A percentile compares a stretch with the other conserved stretches of the same genome.
These are phyloP conservation scores for Bipolaris bicolor DNA, from an alignment of 2,329 filamentous ascomycete species.

Conservation along the genomic window DNA sequence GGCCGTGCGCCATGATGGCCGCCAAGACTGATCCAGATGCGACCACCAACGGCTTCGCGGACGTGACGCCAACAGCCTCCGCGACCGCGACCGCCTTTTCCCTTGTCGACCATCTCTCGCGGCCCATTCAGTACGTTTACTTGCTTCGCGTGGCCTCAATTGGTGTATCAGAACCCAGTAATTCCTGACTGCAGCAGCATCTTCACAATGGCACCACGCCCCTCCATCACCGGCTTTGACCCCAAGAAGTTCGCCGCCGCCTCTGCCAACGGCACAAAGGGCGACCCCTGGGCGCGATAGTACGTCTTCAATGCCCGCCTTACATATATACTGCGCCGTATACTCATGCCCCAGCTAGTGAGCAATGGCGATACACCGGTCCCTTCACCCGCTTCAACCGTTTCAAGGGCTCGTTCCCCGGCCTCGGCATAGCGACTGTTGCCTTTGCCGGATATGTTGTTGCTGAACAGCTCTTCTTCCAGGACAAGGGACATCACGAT, in stretches of 20 bases:
- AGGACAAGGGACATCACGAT: constrained; percentile 59
- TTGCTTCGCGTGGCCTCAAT: constrained; percentile 4
- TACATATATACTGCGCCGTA: background rate
- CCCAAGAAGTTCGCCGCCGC: constrained; percentile 78
- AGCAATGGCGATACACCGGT: constrained; percentile 93
- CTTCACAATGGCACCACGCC: constrained; percentile 58
- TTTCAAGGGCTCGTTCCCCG: constrained; percentile 85
- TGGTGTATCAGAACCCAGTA: background rate
- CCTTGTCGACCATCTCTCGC: constrained; percentile 27
- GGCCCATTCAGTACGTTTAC: constrained; percentile 35
- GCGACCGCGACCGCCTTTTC: constrained; percentile 24
- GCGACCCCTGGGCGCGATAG: constrained; percentile 69
- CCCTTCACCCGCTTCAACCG: constrained; percentile 88
- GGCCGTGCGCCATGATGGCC: constrained; percentile 18
- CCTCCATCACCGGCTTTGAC: constrained; percentile 93
- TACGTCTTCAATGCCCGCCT: constrained; percentile 46
- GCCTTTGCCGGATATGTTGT: constrained; percentile 89
- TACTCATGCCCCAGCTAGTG: constrained; percentile 61
- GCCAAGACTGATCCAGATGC: constrained; percentile 23
- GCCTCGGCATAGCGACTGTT: constrained; percentile 88
- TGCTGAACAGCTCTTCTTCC: constrained; percentile 86
- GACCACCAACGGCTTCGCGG: constrained; percentile 22
- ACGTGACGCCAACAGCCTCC: constrained; percentile 27
- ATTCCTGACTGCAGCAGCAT: constrained; percentile 29
- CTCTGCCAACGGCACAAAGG: constrained; percentile 62